Conservation (phyloP, 345 rosid genomes). For the Salix brachista region DNA sequence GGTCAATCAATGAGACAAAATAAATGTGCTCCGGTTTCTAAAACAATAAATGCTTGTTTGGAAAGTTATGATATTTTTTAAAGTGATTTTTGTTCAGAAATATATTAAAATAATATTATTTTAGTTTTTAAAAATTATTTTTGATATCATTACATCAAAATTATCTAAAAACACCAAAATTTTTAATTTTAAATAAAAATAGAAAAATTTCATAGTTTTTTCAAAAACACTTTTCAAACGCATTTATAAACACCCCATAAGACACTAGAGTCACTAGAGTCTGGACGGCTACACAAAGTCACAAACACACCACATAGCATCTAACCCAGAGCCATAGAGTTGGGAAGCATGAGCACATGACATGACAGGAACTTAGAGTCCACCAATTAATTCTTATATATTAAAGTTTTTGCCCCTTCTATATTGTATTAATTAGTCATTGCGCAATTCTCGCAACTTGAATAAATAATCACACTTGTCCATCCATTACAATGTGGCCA, state of each 20-base stretch:
- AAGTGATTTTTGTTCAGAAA: too few species aligned
- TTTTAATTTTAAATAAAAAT: too few species aligned
- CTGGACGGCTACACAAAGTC: slow-evolving; percentile 23
- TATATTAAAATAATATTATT: too few species aligned
- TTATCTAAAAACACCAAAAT: too few species aligned
- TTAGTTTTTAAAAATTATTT: too few species aligned
- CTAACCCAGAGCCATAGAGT: slow-evolving; percentile 16
- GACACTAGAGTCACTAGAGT: slow-evolving; percentile 25
- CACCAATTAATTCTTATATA: neutral
- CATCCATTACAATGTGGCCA: neutral
- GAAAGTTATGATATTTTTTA: too few species aligned
- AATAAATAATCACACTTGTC: neutral
- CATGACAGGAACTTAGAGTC: neutral
- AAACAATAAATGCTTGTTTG: neutral
- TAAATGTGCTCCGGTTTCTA: slow-evolving; percentile 34
- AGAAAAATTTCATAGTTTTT: too few species aligned
- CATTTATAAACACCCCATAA: neutral
- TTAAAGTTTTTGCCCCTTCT: neutral
- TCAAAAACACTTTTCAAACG: too few species aligned
- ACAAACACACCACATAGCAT: slow-evolving; percentile 27
- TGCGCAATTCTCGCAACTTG: neutral
- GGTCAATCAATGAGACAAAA: slow-evolving; percentile 47
- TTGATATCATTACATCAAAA: too few species aligned
- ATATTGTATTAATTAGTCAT: neutral
- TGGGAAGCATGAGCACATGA: slow-evolving; percentile 30